Evolutionary conservation across 129 eudicot species (phyloP).

Genomic region (Erigeron canadensis): DNA sequence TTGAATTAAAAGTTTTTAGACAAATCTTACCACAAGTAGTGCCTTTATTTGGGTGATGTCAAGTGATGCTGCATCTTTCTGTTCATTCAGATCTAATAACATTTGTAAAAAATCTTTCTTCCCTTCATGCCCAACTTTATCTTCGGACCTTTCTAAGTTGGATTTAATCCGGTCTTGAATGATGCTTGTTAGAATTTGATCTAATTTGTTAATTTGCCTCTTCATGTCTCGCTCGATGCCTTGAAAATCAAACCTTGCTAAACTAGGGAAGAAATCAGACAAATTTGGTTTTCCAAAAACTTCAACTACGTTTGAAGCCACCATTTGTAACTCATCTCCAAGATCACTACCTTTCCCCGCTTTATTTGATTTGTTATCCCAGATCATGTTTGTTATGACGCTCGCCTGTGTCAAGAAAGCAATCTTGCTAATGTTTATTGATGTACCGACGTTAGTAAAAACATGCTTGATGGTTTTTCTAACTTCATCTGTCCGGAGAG

Average conservation of each 20-base stretch:
- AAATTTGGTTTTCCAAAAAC: neutral
- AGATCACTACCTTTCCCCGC: neutral
- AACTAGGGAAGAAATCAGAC: constrained; percentile 11
- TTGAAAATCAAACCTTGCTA: constrained; percentile 15
- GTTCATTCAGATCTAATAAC: neutral
- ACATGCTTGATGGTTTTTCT: neutral
- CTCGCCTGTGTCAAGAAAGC: neutral
- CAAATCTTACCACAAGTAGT: neutral
- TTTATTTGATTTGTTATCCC: neutral
- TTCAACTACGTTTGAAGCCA: neutral
- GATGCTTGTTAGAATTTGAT: constrained; percentile 8
- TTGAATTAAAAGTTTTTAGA: too few relatives aligned
- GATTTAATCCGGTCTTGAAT: constrained; percentile 5
- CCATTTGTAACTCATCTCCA: neutral
- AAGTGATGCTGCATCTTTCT: constrained; percentile 11
- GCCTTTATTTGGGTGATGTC: constrained; percentile 16
- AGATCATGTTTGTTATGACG: neutral
- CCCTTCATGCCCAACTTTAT: neutral
- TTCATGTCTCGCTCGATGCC: constrained; percentile 8
- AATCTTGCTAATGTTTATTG: neutral
- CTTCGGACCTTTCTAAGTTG: neutral
- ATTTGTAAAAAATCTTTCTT: constrained; percentile 14
- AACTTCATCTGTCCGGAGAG: constrained; percentile 9
- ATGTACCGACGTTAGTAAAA: neutral
- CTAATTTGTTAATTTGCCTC: neutral